Conservation (phyloP, 768 basidiomycete species). For the Tricholoma furcatifolium region DNA sequence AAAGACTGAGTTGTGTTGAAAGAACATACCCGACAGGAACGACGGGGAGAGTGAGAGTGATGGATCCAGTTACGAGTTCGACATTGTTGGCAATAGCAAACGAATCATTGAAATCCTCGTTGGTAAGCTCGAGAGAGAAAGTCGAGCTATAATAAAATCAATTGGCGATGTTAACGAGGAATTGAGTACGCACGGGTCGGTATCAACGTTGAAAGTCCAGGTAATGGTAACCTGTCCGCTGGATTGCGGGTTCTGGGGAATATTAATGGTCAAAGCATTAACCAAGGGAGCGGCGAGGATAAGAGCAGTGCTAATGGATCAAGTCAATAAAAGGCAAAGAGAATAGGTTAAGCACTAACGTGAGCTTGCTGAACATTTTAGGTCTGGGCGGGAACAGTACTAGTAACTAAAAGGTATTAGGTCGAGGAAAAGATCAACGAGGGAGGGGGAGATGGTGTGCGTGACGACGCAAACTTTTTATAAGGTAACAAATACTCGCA, state of each 20-base stretch:
- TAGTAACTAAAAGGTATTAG: slow-evolving; percentile 19
- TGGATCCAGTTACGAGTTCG: slow-evolving; percentile 26
- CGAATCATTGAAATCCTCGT: slow-evolving; percentile 47
- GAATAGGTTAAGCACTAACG: slow-evolving; percentile 28
- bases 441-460: slow-evolving; percentile 6
- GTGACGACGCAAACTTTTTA: slow-evolving; percentile 20
- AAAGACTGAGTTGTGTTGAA: background rate
- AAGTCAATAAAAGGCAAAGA: background rate
- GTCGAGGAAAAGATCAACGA: no score
- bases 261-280: slow-evolving; percentile 43
- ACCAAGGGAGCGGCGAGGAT: slow-evolving; percentile 45
- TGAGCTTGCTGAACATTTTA: slow-evolving; percentile 50
- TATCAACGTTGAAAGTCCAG: slow-evolving; percentile 38
- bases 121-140: slow-evolving; percentile 48
- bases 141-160: background rate
- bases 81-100: slow-evolving; percentile 60
- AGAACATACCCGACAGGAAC: slow-evolving; percentile 47
- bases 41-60: slow-evolving; percentile 43
- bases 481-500: slow-evolving; percentile 27
- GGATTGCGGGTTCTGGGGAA: slow-evolving; percentile 32
- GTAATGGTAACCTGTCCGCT: slow-evolving; percentile 37
- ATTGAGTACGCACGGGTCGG: slow-evolving; percentile 41
- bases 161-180: background rate
- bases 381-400: background rate
- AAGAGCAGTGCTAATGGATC: slow-evolving; percentile 24